Percentiles rank a stretch among this genome's conserved stretches.
phyloP scores from a whole-genome alignment of 768 basidiomycete genomes.

The Neoboletus magnificus region DNA sequence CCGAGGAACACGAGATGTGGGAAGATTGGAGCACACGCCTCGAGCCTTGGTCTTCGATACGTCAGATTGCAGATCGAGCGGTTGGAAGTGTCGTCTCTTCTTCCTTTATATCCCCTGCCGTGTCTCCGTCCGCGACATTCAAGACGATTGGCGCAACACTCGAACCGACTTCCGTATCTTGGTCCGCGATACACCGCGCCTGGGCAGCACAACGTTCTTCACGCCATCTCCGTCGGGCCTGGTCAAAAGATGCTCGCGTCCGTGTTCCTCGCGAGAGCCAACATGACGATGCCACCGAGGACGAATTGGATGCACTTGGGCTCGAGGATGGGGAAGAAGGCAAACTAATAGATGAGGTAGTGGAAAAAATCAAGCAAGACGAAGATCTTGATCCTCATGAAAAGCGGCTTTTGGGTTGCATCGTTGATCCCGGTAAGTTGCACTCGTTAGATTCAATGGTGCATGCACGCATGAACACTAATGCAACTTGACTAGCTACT shows the following conservation, averaged over 20 bases:
- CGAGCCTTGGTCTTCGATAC: conserved; percentile 67
- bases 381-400: conserved; percentile 78
- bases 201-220: conserved; percentile 58
- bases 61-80: conserved; percentile 72
- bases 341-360: conserved; percentile 55
- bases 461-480: not conserved
- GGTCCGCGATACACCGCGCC: conserved; percentile 62
- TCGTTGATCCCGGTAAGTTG: conserved; percentile 72
- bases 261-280: conserved; percentile 36
- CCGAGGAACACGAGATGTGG: conserved; percentile 40
- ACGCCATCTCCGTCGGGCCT: conserved; percentile 51
- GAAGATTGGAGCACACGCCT: conserved; percentile 68
- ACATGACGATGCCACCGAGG: conserved; percentile 33
- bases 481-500: conserved; percentile 41
- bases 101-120: conserved; percentile 8
- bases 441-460: not conserved
- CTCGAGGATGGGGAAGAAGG: conserved; percentile 33
- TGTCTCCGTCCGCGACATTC: conserved; percentile 16
- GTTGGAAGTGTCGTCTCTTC: conserved; percentile 59
- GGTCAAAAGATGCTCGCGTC: conserved; percentile 52
- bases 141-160: conserved; percentile 14
- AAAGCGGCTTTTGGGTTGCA: conserved; percentile 74
- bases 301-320: conserved; percentile 27
- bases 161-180: conserved; percentile 59
- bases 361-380: conserved; percentile 75